These are phyloP conservation scores for Laetiporus sulphureus DNA, from an alignment of 1,284 basidiomycete genomes.

Conservation along the genomic window DNA sequence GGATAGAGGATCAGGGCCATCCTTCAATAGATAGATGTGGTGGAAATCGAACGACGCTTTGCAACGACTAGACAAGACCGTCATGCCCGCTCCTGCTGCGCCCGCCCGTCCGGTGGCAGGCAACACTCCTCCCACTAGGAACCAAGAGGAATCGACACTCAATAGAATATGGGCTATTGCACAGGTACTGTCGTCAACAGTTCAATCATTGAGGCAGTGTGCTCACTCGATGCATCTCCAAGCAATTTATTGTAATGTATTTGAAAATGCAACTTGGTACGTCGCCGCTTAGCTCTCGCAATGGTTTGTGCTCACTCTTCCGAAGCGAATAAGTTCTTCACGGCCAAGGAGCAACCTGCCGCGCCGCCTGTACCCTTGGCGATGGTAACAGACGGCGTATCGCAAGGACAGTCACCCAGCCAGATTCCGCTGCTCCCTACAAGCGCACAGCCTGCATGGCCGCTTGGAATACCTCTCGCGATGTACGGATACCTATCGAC, in stretches of 20 bases:
- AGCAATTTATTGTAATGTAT: conserved; percentile 6
- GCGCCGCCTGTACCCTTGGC: conserved; percentile 9
- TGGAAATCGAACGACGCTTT: too few species aligned
- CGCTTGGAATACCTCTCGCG: conserved; percentile 48
- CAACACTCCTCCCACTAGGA: conserved; percentile 1
- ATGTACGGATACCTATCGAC: conserved; percentile 78
- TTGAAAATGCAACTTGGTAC: conserved; percentile 4
- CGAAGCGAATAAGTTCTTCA: conserved; percentile 6
- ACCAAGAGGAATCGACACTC: conserved; percentile 2
- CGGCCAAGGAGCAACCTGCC: conserved; percentile 1
- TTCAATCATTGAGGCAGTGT: neutral
- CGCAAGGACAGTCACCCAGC: conserved; percentile 23
- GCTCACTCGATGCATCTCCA: neutral
- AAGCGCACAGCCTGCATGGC: conserved; percentile 50
- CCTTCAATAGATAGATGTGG: too few species aligned
- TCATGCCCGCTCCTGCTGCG: neutral
- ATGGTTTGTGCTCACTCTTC: too few species aligned
- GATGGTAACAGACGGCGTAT: conserved; percentile 21
- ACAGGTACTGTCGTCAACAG: neutral
- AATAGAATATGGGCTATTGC: conserved; percentile 1
- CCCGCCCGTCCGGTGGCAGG: neutral
- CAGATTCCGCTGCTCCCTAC: conserved; percentile 46
- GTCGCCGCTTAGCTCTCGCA: neutral
- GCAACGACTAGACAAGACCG: too few species aligned
- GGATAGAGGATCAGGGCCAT: too few species aligned